Conservation (phyloP, 192 early-diverging fungal genomes). For the Lunasporangiospora selenospora region DNA sequence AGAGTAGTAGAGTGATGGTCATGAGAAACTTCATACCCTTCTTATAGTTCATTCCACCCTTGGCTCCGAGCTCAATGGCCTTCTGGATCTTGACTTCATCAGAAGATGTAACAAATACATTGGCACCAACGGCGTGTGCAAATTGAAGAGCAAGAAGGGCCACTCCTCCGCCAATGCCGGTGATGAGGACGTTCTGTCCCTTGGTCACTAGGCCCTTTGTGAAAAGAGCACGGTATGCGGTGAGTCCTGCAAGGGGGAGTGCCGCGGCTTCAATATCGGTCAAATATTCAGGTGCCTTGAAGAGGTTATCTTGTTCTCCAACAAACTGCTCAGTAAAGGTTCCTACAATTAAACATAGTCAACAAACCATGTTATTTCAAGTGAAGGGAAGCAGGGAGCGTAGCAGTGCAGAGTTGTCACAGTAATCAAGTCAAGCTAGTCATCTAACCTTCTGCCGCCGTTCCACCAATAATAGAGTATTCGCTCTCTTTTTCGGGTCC, state of each 20-base stretch:
- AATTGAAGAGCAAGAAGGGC: slow-evolving; percentile 70
- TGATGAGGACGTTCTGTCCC: slow-evolving; percentile 62
- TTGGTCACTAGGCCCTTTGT: slow-evolving; percentile 57
- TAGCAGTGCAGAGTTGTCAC: no score
- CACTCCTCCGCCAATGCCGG: slow-evolving; percentile 77
- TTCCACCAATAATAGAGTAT: slow-evolving; percentile 48
- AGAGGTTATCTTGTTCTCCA: slow-evolving; percentile 32
- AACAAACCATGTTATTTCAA: no score
- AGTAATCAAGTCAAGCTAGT: no score
- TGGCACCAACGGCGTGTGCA: slow-evolving; percentile 64
- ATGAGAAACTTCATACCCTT: no score
- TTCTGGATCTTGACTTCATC: slow-evolving; percentile 60
- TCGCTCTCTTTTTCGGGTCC: slow-evolving; percentile 58
- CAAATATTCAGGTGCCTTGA: slow-evolving; percentile 59
- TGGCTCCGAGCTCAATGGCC: slow-evolving; percentile 64
- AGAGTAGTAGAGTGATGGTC: no score
- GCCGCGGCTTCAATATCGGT: slow-evolving; percentile 63
- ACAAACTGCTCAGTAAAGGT: slow-evolving; percentile 6
- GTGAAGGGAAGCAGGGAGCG: no score
- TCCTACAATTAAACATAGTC: background rate
- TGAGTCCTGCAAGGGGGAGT: slow-evolving; percentile 67
- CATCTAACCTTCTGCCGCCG: no score
- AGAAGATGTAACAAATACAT: slow-evolving; percentile 70
- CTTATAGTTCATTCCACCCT: slow-evolving; percentile 70
- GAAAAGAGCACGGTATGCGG: slow-evolving; percentile 61